These are phyloP conservation scores for Notholithocarpus densiflorus DNA, from an alignment of 306 rosid species.

Conservation along the genomic window DNA sequence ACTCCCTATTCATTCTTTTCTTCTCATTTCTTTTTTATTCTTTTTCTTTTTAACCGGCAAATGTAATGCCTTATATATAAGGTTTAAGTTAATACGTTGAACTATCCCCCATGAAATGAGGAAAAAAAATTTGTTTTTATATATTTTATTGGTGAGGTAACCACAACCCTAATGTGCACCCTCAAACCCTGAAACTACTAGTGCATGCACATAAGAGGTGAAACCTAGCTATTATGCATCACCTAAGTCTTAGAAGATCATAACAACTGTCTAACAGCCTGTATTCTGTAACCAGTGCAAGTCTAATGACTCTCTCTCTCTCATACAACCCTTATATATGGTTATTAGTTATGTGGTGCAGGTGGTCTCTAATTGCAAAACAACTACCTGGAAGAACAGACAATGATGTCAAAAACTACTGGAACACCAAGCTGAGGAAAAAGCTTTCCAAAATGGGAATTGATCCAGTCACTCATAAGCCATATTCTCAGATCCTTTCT, in stretches of 20 bases:
- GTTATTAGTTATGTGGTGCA: constrained; percentile 23
- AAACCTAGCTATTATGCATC: neutral
- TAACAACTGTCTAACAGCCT: neutral
- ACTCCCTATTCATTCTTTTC: too few relatives aligned
- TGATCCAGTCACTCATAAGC: constrained; percentile 89
- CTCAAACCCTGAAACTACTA: neutral
- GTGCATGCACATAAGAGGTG: neutral
- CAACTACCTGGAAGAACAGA: constrained; percentile 89
- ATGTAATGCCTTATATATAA: too few relatives aligned
- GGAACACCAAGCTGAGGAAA: constrained; percentile 94
- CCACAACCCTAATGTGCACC: neutral
- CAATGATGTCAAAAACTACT: constrained; percentile 91
- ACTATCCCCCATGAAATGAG: too few relatives aligned
- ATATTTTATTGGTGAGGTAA: neutral
- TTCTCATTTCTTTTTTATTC: too few relatives aligned
- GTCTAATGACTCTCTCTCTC: neutral
- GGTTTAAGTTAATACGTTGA: too few relatives aligned
- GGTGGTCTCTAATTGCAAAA: constrained; percentile 89
- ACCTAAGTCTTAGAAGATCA: neutral
- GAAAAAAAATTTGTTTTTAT: neutral
- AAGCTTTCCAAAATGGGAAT: constrained; percentile 87
- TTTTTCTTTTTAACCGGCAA: too few relatives aligned
- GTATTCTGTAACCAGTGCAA: neutral
- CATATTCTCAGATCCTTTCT: constrained; percentile 68
- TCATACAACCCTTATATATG: neutral